A percentile compares a stretch with the other conserved stretches of the same genome.
Conservation (phyloP, 176 grass and related monocot species). For the Avena eriantha region DNA sequence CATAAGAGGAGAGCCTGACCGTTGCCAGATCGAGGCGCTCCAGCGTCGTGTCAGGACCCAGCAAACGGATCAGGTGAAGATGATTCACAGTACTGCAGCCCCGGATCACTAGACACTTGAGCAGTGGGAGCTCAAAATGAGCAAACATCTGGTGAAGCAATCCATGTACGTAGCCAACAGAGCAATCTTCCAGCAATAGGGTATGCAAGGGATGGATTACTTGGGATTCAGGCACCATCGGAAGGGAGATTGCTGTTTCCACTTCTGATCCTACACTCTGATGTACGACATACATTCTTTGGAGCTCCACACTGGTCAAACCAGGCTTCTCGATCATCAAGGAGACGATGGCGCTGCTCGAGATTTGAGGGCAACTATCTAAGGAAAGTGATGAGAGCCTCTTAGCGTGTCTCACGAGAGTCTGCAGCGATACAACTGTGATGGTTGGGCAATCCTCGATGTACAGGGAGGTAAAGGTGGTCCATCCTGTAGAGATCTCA, state of each 20-base stretch:
- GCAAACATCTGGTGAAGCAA: neutral
- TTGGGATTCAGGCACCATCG: neutral
- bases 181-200: neutral
- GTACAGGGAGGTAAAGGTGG: neutral
- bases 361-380: neutral
- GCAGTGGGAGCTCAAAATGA: neutral
- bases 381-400: constrained; percentile 3
- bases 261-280: constrained; percentile 8
- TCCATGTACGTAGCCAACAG: neutral
- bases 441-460: constrained; percentile 9
- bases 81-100: neutral
- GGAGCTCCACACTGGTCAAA: neutral
- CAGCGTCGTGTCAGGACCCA: neutral
- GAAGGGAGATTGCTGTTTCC: neutral
- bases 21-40: neutral
- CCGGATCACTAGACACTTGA: neutral
- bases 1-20: neutral
- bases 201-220: neutral
- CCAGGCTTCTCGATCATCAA: neutral
- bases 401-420: neutral
- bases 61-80: neutral
- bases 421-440: neutral
- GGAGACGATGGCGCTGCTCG: neutral
- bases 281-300: neutral
- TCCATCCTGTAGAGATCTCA: neutral